phyloP scores from a whole-genome alignment of 1,284 basidiomycete species.

The Cutaneotrichosporon spelunceum region DNA sequence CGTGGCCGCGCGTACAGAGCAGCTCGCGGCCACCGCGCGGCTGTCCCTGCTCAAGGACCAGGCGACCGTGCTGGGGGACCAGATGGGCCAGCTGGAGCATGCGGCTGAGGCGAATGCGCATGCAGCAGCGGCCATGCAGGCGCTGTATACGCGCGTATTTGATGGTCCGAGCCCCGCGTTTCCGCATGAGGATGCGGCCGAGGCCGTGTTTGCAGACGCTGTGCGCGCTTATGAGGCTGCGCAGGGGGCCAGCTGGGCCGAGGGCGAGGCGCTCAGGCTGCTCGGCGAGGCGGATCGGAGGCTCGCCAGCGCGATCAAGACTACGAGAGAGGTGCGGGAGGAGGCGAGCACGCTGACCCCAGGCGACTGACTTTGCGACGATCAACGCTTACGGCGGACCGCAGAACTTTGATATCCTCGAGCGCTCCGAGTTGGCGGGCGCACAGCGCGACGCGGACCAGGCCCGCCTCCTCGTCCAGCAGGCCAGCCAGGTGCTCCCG shows the following conservation, averaged over 20 bases:
- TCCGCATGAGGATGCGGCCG: constrained; percentile 25
- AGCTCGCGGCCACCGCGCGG: constrained; percentile 21
- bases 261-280: constrained; percentile 19
- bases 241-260: constrained; percentile 19
- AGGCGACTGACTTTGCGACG: not conserved
- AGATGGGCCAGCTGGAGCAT: constrained; percentile 15
- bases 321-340: not conserved
- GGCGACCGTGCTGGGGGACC: constrained; percentile 16
- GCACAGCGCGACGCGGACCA: constrained; percentile 26
- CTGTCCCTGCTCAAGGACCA: constrained; percentile 2
- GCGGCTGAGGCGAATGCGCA: constrained; percentile 10
- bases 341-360: not conserved
- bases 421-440: constrained; percentile 19
- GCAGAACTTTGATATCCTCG: constrained; percentile 16
- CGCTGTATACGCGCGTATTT: constrained; percentile 23
- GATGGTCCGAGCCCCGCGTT: constrained; percentile 22
- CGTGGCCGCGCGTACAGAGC: constrained; percentile 22
- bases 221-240: constrained; percentile 16
- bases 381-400: not conserved
- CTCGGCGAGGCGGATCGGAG: constrained; percentile 14
- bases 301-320: constrained; percentile 6
- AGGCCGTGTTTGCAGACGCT: constrained; percentile 9
- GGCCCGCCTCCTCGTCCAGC: constrained; percentile 20
- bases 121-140: constrained; percentile 14
- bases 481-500: constrained; percentile 23